Conservation (phyloP, 2,329 filamentous ascomycete genomes). For the Neoarthrinium moseri region DNA sequence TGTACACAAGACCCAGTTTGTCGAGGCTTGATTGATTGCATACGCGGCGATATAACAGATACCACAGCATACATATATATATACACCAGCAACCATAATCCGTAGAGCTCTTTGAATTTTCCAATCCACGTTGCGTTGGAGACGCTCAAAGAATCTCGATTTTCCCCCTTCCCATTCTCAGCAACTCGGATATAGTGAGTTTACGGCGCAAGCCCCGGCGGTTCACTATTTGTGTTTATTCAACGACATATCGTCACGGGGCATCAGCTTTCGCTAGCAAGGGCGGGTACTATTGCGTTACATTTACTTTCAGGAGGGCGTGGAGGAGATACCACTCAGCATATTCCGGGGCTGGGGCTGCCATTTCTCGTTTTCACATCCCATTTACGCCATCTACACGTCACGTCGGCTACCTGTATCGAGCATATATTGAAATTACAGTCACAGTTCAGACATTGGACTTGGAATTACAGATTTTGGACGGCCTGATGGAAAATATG, state of each 20-base stretch:
- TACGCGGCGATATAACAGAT: neutral
- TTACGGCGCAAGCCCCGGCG: constrained; percentile 6
- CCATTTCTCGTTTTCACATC: too few relatives aligned
- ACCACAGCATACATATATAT: constrained; percentile 13
- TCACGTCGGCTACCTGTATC: too few relatives aligned
- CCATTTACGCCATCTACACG: too few relatives aligned
- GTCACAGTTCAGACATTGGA: too few relatives aligned
- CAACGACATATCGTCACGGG: constrained; percentile 1
- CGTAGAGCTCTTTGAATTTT: constrained; percentile 13
- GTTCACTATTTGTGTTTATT: constrained; percentile 6
- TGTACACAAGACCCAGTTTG: constrained; percentile 12
- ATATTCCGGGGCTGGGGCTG: too few relatives aligned
- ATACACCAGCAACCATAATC: constrained; percentile 13
- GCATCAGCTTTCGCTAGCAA: constrained; percentile 3
- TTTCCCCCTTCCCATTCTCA: too few relatives aligned
- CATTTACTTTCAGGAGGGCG: constrained; percentile 12
- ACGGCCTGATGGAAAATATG: too few relatives aligned
- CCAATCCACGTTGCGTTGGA: too few relatives aligned
- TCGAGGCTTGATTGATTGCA: constrained; percentile 9
- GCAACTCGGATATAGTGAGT: neutral
- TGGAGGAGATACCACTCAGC: constrained; percentile 29
- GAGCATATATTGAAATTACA: too few relatives aligned
- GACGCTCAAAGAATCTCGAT: neutral
- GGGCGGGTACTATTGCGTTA: constrained; percentile 7
- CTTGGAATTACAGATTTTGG: too few relatives aligned